Base-by-base conservation (phyloP, 805 yeast species). In the Trichomonascus vanleenenianus region DNA sequence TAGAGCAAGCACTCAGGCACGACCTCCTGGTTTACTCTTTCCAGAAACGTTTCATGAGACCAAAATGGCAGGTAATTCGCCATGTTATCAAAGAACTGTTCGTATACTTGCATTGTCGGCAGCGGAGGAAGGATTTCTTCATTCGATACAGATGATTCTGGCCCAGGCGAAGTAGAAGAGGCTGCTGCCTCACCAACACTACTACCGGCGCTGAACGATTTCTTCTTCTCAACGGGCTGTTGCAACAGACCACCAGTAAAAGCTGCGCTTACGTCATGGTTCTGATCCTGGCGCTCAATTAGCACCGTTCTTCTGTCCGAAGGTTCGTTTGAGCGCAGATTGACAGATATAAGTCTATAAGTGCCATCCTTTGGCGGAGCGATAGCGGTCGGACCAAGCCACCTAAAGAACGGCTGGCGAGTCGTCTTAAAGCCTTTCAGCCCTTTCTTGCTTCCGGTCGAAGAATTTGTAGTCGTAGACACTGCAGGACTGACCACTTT, bases 311-410 rank as follows among this genome's bases (percentile, higher is more conserved):
- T 36, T 1, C 37, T 33, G 16, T 44, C 49, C 33, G 30, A 12
- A 14, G 35, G n/a, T 22, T 48, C 48, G 16, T 47, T 27, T 4
- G 56, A 40, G n/a, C 50, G 39, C 20, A 57, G 39, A 40, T 56
- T 56, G 12, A 57, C 59, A 8, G 59, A 53, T n/a, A 57, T 43
- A n/a, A 57, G 53, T 12, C 61, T 30, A 43, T 55, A 56, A 12
- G 50, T 47, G 19, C 61, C 61, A 36, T 46, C 41, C 14, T 45
- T 45, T 2, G 61, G 61, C 3, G 61, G 61, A 4, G 60, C 60
- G 18, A 57, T 57, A 6, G 61, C 56, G 1, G 61, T 57, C 1
- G 61, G 58, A 3, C 61, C 61, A 3, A 57, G 56, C 61, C 59
- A 57, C 18, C 61, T 40, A 39, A 57, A 57, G 41, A 55, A 57